Base-by-base conservation (phyloP, 1,139 yeast species). In the Lodderomyces metapsilosis region DNA sequence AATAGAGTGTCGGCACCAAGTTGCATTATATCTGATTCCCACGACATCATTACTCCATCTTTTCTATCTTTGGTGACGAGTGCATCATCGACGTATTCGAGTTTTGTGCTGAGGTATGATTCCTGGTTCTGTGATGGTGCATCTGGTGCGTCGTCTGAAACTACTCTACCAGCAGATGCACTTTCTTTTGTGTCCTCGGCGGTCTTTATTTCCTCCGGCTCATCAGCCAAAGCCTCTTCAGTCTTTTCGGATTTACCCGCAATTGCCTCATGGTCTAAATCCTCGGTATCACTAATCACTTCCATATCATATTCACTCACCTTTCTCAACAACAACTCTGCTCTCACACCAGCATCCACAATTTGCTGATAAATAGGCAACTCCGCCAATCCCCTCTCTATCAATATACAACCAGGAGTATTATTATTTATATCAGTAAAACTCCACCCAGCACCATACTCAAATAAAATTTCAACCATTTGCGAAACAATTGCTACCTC, bases 31-130 rank as follows among this genome's bases (percentile, higher is more conserved):
- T 81, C 80, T 3, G 80, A 75, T 61, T 91, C 98, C 98, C 98
- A 91, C 51, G 85, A 84, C 98, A 91, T 91, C 98, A 91, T 91
- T 3, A 91, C 97, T 21, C 97, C 98, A 55, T 91, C 98, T 38
- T 80, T 74, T 45, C 82, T 72, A 23, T 78, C 80, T 46, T 79
- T 74, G 2, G 98, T 91, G 27, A 86, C 69, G 18, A 91, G 71
- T 0, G 92, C 82, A 49, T 76, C 81, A 40, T 84, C 84, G 16
- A 76, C 77, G 59, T 88, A 91, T 53, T 80, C 82, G 33, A 91
- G 68, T 51, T 82, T 74, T 5, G 92, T 78, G 11, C 72, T 62
- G 40, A 91, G 71, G 56, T 83, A 91, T 0, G 87, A 74, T 1
- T 70, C 60, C 49, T 85, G 92, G 49, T 81, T 72, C 37, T 74